phyloP scores from a whole-genome alignment of 1,284 basidiomycete species.

The Malassezia globosa region DNA sequence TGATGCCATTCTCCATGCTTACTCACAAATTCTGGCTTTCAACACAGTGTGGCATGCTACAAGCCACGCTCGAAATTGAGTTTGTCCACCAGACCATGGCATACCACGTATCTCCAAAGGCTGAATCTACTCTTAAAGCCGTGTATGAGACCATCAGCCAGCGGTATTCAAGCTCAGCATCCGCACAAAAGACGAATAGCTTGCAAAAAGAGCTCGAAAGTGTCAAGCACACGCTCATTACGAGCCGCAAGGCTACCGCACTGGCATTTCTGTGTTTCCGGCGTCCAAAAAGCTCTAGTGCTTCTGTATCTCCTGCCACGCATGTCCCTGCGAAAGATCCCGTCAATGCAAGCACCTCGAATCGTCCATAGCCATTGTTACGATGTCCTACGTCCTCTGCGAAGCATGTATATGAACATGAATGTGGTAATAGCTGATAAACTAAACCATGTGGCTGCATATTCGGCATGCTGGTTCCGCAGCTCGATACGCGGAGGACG shows the following conservation, averaged over 20 bases:
- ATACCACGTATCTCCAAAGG: constrained; percentile 68
- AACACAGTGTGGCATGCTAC: constrained; percentile 96
- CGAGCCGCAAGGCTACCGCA: constrained; percentile 75
- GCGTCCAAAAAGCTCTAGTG: constrained; percentile 10
- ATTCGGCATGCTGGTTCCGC: constrained; percentile 86
- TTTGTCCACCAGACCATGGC: constrained; percentile 92
- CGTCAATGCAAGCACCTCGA: too few relatives aligned
- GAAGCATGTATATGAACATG: constrained; percentile 26
- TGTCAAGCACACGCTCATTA: constrained; percentile 76
- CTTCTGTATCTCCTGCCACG: background rate
- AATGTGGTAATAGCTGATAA: constrained; percentile 30
- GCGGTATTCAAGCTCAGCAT: constrained; percentile 55
- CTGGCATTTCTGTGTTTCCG: constrained; percentile 76
- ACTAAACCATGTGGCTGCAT: constrained; percentile 75
- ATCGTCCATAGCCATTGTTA: too few relatives aligned
- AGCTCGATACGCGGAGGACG: constrained; percentile 73
- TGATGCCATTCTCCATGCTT: constrained; percentile 66
- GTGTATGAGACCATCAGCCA: constrained; percentile 89
- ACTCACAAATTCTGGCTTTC: constrained; percentile 73
- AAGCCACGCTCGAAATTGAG: constrained; percentile 97
- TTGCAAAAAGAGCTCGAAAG: constrained; percentile 62
- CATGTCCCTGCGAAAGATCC: too few relatives aligned
- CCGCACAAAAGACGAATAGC: constrained; percentile 50
- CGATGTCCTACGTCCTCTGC: constrained; percentile 7
- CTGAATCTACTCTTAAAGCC: constrained; percentile 71